A percentile compares a stretch with the other conserved stretches of the same genome.
phyloP scores from a whole-genome alignment of 805 yeast species.

The Jamesozyma piceae region DNA sequence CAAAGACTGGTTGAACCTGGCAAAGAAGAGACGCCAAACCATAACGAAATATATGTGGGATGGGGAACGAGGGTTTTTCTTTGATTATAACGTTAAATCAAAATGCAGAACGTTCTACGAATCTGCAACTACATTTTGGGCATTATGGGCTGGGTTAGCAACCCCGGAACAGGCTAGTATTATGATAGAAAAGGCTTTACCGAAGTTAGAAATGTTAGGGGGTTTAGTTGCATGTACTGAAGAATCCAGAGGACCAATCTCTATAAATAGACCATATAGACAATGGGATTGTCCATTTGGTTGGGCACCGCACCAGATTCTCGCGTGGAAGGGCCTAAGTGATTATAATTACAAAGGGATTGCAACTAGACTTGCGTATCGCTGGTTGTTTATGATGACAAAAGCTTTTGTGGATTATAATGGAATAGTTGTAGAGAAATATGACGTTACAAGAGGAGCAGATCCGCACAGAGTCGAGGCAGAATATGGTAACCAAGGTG shows the following conservation, averaged over 20 bases:
- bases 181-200: slow-evolving; percentile 47
- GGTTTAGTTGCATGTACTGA: slow-evolving; percentile 81
- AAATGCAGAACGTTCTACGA: slow-evolving; percentile 54
- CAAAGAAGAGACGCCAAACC: slow-evolving; percentile 42
- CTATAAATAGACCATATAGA: slow-evolving; percentile 65
- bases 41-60: slow-evolving; percentile 73
- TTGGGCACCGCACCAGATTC: slow-evolving; percentile 96
- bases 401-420: slow-evolving; percentile 82
- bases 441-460: slow-evolving; percentile 71
- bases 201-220: slow-evolving; percentile 72
- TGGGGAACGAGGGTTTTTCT: slow-evolving; percentile 63
- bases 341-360: slow-evolving; percentile 59
- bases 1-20: slow-evolving; percentile 47
- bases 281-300: slow-evolving; percentile 98
- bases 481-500: slow-evolving; percentile 96
- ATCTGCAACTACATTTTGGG: slow-evolving; percentile 84
- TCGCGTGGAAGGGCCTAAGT: slow-evolving; percentile 80
- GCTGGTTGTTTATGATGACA: slow-evolving; percentile 83
- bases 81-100: slow-evolving; percentile 66
- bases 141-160: slow-evolving; percentile 74
- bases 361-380: slow-evolving; percentile 61
- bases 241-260: slow-evolving; percentile 58
- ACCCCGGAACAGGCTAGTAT: slow-evolving; percentile 55
- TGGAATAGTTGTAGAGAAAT: slow-evolving; percentile 91
- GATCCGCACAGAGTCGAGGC: slow-evolving; percentile 89